phyloP scores from a whole-genome alignment of 2,329 filamentous ascomycete species.

The Calonectria pteridis region DNA sequence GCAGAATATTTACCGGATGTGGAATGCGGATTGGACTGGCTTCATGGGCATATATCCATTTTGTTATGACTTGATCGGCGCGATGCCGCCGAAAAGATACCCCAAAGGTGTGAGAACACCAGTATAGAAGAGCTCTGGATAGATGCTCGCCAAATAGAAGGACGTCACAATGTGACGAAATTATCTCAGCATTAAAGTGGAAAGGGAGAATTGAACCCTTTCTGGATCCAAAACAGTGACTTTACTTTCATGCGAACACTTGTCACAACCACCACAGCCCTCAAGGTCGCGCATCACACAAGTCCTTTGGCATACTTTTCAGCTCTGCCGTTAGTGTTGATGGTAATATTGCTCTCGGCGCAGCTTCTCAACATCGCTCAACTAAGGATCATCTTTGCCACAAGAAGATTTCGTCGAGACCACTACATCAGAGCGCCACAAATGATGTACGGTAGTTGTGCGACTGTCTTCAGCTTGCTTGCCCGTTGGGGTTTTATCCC shows the following conservation, averaged over 20 bases:
- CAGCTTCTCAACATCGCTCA: not conserved
- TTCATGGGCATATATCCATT: conserved; percentile 13
- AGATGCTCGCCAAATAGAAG: not conserved
- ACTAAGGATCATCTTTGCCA: not conserved
- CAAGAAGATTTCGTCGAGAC: not conserved
- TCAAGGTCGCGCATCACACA: not conserved
- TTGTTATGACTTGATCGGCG: not conserved
- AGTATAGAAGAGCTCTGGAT: not conserved
- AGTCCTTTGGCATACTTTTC: not conserved
- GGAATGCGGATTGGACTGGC: conserved; percentile 9
- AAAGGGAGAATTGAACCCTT: not conserved
- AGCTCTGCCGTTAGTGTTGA: not conserved
- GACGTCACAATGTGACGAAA: not conserved
- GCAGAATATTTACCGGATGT: not conserved
- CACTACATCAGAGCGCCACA: not conserved
- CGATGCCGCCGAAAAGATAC: not conserved
- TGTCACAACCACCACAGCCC: not conserved
- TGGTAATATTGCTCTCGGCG: not conserved
- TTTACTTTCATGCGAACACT: not conserved
- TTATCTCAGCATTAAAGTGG: not conserved
- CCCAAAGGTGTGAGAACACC: not conserved
- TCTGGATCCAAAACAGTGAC: not conserved
- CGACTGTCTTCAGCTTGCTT: not conserved
- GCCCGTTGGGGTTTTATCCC: not conserved
- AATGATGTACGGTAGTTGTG: not conserved